Base-by-base conservation (phyloP, 2,329 filamentous ascomycete species). In the Endothia cerciana region DNA sequence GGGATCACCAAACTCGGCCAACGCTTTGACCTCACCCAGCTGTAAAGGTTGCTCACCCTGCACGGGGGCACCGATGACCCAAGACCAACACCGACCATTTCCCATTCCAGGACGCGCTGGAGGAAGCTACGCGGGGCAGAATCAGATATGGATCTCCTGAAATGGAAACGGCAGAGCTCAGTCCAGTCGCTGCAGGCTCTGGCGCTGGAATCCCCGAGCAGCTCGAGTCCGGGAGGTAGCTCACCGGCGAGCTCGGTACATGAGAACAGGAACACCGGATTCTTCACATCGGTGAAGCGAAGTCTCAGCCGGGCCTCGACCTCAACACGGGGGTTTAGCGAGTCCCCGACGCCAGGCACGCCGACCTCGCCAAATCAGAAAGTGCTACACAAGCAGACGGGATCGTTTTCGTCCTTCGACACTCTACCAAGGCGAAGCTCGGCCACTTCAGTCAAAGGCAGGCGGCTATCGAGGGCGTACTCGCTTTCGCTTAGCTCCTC, bases 391-490 rank as follows among this genome's bases (percentile, higher is more conserved):
- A 68, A 66, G 38, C 51, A 60, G 28, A 56, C 64, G 2, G 66
- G 66, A 6, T 73, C 72, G 4, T 68, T 71, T 2, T 69, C 71
- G 2, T 69, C 71, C 1, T 67, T 70, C 45, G 71, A 72, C n/a
- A 51, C 61, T 17, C 65, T 71, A 36, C 72, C 68, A 40, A 74
- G 75, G 17, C 72, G 75, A 3, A 70, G 71, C 55, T 78, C 76
- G 7, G 69, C 69, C 6, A 65, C 74, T 25, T 77, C 76, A 3
- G 73, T 74, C 43, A 70, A 72, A 19, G 68, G 72, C 19, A 67
- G 69, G 49, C 72, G 73, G 22, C 51, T 71, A 25, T 74, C 71
- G 55, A 71, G 62, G 47, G 70, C 70, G 4, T 66, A 65, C 28
- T 68, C 66, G 13, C 45, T 68, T 33, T 68, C 66, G 1, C 47